Conservation (phyloP, 495 filamentous ascomycete genomes). For the Aspergillus haitiensis region DNA sequence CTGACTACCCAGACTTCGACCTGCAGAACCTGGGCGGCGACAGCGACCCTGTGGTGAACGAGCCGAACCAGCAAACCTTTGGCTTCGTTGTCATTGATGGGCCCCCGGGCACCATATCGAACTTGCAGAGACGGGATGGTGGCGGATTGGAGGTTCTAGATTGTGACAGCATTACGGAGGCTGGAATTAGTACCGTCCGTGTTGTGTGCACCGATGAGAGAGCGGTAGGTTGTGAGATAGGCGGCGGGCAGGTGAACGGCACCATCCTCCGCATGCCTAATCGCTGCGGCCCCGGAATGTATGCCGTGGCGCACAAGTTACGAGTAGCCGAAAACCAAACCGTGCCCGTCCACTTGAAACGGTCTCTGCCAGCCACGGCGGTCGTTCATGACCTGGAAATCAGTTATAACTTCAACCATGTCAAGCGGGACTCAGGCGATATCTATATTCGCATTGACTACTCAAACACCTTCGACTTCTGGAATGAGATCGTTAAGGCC, state of each 20-base stretch:
- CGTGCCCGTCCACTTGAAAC: neutral
- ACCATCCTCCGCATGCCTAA: constrained; percentile 10
- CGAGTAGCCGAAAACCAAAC: neutral
- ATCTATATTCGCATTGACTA: constrained; percentile 2
- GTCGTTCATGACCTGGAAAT: constrained; percentile 2
- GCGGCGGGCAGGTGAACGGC: neutral
- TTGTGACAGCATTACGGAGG: neutral
- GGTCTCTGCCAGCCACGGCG: neutral
- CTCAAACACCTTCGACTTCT: neutral
- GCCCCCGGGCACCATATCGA: neutral
- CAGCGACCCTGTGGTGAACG: neutral
- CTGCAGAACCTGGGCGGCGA: neutral
- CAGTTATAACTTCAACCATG: neutral
- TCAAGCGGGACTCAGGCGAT: neutral
- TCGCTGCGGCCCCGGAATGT: constrained; percentile 6
- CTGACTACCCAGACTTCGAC: neutral
- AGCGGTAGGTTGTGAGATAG: no score
- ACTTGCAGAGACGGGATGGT: neutral
- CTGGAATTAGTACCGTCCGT: neutral
- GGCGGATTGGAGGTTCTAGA: neutral
- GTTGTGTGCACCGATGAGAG: constrained; percentile 1
- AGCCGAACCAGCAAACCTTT: no score
- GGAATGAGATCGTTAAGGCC: neutral
- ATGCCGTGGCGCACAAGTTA: neutral
- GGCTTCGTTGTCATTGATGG: neutral